Evolutionary conservation across 345 rosid genomes (phyloP).

Genomic region (Eutrema yunnanense): DNA sequence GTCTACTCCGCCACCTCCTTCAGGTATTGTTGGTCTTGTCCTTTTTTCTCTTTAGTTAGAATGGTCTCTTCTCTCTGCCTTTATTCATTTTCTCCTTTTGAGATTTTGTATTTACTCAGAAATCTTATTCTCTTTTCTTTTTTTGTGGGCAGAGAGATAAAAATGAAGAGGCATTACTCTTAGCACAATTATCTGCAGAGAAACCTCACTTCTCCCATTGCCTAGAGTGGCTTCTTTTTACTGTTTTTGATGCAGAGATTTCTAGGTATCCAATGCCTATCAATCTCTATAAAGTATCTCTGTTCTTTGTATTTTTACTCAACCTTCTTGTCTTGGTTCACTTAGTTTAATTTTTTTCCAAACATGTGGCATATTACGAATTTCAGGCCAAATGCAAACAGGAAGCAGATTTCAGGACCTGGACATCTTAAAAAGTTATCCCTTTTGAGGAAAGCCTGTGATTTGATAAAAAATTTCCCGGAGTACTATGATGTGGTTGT

Average conservation of each 20-base stretch:
- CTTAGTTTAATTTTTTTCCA: background rate
- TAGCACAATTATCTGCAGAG: conserved; percentile 88
- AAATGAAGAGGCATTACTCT: conserved; percentile 73
- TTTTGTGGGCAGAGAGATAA: conserved; percentile 64
- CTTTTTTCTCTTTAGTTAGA: background rate
- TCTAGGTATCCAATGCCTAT: conserved; percentile 53
- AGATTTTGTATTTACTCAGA: background rate
- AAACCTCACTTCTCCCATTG: conserved; percentile 96
- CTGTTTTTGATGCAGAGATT: conserved; percentile 95
- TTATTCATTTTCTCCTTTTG: background rate
- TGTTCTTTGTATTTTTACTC: background rate
- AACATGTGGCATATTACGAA: conserved; percentile 7
- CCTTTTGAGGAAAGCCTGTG: conserved; percentile 86
- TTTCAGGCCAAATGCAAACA: conserved; percentile 61
- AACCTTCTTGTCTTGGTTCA: background rate
- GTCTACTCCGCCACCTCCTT: conserved; percentile 94
- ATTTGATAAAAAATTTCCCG: conserved; percentile 75
- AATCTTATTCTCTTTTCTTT: conserved; percentile 16
- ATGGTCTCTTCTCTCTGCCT: background rate
- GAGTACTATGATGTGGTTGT: conserved; percentile 96
- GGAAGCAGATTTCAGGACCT: conserved; percentile 48
- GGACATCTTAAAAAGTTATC: conserved; percentile 38
- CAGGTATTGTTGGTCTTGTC: conserved; percentile 53
- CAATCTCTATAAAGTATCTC: background rate
- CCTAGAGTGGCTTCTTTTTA: conserved; percentile 98